These are phyloP conservation scores for Misopates orontium DNA, from an alignment of 257 asterid genomes.

Conservation along the genomic window DNA sequence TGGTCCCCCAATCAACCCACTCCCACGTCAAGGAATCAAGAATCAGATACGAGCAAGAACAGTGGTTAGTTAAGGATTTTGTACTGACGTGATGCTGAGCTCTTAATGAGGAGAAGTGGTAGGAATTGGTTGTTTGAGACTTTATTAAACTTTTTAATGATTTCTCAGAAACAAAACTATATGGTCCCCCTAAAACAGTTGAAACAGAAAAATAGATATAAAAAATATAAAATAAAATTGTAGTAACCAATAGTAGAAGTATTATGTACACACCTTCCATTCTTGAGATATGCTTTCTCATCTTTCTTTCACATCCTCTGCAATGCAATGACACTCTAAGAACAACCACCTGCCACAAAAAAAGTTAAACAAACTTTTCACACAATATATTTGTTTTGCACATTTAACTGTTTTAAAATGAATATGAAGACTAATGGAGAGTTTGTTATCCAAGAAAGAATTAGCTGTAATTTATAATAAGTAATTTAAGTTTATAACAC, in stretches of 20 bases:
- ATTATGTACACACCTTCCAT: slow-evolving; percentile 62
- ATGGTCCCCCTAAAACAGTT: slow-evolving; percentile 19
- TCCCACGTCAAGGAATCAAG: not conserved
- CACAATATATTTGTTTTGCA: too few relatives aligned
- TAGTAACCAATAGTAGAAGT: not conserved
- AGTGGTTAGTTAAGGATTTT: not conserved
- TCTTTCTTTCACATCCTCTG: slow-evolving; percentile 85
- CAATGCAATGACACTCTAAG: slow-evolving; percentile 84
- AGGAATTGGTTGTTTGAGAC: not conserved
- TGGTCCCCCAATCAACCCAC: too few relatives aligned
- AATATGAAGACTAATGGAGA: too few relatives aligned
- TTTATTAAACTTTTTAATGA: not conserved
- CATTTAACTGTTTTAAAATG: too few relatives aligned
- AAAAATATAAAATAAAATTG: not conserved
- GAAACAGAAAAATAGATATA: not conserved
- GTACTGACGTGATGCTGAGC: slow-evolving; percentile 2
- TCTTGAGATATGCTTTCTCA: slow-evolving; percentile 79
- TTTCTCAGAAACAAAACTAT: not conserved
- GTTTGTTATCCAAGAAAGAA: too few relatives aligned
- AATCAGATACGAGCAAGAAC: not conserved
- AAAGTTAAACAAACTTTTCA: not conserved
- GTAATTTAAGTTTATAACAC: too few relatives aligned
- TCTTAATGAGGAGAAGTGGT: slow-evolving; percentile 4
- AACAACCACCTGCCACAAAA: slow-evolving; percentile 64
- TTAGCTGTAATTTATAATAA: too few relatives aligned